Base-by-base conservation (phyloP, 106 monocot species). In the Acorus gramineus region DNA sequence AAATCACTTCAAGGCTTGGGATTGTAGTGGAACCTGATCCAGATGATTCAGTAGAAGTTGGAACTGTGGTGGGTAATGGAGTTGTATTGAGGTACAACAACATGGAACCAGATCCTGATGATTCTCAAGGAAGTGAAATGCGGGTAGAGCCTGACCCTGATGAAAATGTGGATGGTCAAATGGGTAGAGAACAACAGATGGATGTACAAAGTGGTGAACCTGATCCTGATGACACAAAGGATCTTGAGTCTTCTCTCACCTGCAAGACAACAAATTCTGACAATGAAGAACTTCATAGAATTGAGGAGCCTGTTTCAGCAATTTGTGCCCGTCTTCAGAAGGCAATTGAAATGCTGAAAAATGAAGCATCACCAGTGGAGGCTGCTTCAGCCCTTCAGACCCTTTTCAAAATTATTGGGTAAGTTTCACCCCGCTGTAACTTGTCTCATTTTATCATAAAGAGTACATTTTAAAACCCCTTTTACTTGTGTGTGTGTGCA, bases 331-430 rank as follows among this genome's bases (percentile, higher is more conserved):
- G 82, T 11, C 67, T 96, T 10, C 82, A 87, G 53, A 78, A 59
- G 49, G 78, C 87, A 13, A 76, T 98, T 50, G 57, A 64, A 48
- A 72, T 53, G 63, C 76, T 98, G 14, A 74, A 75, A 66, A 78
- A 64, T 53, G 85, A 98, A 71, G 68, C 66, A 58, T 64, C 84
- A 47, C 76, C 87, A 50, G 54, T 11, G 46, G 69, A 77, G 55
- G 79, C 84, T 43, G 11, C 72, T 44, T 72, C 84, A 7, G 76
- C 69, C 7, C 66, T 98, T 52, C 80, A 88, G 59, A 91, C 85
- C 10, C 82, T 98, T 12, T 77, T 79, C 47, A 92, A 91, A 60
- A 98, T 98, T 42, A 85, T 98, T 71, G 88, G 83, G 93, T 89
- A 44, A 55, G 43, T 44, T 67, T 12, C 0, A 59, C 59, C 47